These are phyloP conservation scores for Nicotiana rustica DNA, from an alignment of 305 asterid species.

Conservation along the genomic window DNA sequence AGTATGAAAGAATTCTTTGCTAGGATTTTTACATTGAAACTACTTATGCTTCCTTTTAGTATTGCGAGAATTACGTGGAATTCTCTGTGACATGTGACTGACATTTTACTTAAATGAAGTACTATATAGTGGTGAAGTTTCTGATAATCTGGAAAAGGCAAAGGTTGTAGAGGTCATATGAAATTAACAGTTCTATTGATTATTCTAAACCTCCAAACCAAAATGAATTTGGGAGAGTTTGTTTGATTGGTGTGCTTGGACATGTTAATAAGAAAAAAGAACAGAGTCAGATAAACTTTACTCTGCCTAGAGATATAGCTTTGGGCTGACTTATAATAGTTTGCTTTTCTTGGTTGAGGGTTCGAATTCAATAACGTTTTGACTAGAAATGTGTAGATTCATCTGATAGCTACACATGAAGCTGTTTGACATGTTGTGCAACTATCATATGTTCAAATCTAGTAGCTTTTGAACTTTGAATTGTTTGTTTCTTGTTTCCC, in stretches of 20 bases:
- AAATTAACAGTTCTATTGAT: too few relatives aligned
- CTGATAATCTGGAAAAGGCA: too few relatives aligned
- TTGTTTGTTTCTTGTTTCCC: constrained; percentile 18
- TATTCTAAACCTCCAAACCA: too few relatives aligned
- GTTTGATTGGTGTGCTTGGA: constrained; percentile 6
- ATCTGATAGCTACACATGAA: background rate
- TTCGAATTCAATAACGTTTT: background rate
- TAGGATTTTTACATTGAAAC: too few relatives aligned
- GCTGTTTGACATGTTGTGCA: background rate
- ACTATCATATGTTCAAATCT: background rate
- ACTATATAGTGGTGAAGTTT: too few relatives aligned
- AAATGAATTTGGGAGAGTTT: background rate
- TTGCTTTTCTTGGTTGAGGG: background rate
- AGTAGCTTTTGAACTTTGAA: constrained; percentile 6
- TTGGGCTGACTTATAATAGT: background rate
- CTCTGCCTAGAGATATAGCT: background rate
- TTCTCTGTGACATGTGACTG: too few relatives aligned
- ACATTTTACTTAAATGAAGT: too few relatives aligned
- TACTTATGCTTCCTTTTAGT: too few relatives aligned
- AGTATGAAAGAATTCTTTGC: too few relatives aligned
- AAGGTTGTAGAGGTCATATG: too few relatives aligned
- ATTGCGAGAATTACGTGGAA: too few relatives aligned
- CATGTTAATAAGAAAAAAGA: background rate
- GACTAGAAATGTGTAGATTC: background rate
- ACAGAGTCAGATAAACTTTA: background rate